These are phyloP conservation scores for Fusarium staphyleae DNA, from an alignment of 2,329 filamentous ascomycete species.

Conservation along the genomic window DNA sequence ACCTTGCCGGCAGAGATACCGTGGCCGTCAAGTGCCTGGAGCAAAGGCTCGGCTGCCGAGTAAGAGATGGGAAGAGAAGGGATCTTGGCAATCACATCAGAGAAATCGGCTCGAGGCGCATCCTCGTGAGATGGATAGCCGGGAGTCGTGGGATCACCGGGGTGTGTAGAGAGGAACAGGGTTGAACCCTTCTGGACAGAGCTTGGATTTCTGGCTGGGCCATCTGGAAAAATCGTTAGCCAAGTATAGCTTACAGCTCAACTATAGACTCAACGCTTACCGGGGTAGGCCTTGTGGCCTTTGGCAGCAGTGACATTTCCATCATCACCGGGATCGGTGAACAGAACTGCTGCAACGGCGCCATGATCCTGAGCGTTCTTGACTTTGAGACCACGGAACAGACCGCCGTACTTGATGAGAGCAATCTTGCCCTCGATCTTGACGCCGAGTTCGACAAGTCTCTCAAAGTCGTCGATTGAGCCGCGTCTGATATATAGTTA, in stretches of 20 bases:
- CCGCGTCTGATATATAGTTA: slow-evolving; percentile 58
- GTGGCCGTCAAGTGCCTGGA: slow-evolving; percentile 79
- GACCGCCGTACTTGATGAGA: slow-evolving; percentile 75
- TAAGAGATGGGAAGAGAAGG: slow-evolving; percentile 86
- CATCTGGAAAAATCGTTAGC: slow-evolving; percentile 45
- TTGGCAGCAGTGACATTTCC: slow-evolving; percentile 77
- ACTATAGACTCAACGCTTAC: slow-evolving; percentile 20
- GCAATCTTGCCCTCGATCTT: slow-evolving; percentile 79
- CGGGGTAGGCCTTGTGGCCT: slow-evolving; percentile 74
- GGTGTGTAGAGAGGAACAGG: slow-evolving; percentile 69
- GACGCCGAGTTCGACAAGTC: slow-evolving; percentile 71
- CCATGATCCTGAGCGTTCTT: slow-evolving; percentile 85
- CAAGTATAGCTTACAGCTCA: slow-evolving; percentile 37
- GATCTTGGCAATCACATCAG: slow-evolving; percentile 72
- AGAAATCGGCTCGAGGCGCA: slow-evolving; percentile 68
- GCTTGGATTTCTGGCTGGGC: slow-evolving; percentile 78
- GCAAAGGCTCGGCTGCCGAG: slow-evolving; percentile 74
- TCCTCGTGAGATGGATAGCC: slow-evolving; percentile 82
- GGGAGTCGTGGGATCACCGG: slow-evolving; percentile 78
- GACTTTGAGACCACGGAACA: slow-evolving; percentile 83
- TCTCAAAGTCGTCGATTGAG: slow-evolving; percentile 75
- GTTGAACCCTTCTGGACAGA: slow-evolving; percentile 81
- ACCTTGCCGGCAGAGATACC: slow-evolving; percentile 74
- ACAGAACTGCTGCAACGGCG: slow-evolving; percentile 81
- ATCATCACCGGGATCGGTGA: slow-evolving; percentile 86